A percentile compares a stretch with the other conserved stretches of the same genome.
These are phyloP conservation scores for Fusarium foetens DNA, from an alignment of 2,329 filamentous ascomycete genomes.

Conservation along the genomic window DNA sequence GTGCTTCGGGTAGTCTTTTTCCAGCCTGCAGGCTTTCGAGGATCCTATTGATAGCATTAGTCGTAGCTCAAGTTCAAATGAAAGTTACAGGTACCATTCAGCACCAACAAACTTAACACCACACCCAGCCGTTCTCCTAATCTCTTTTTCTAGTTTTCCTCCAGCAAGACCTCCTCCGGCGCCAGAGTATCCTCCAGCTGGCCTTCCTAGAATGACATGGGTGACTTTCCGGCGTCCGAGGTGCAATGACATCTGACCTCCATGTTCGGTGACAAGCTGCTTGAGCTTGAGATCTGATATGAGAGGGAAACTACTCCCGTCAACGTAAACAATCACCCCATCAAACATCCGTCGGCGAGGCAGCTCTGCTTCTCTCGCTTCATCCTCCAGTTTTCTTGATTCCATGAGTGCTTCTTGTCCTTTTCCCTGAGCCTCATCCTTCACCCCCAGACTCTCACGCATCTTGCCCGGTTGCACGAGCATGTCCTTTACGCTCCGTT, in stretches of 20 bases:
- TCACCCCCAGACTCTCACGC: conserved; percentile 42
- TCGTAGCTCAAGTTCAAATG: not conserved
- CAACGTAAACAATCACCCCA: conserved; percentile 82
- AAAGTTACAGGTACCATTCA: conserved; percentile 69
- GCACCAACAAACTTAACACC: conserved; percentile 82
- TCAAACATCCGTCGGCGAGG: conserved; percentile 67
- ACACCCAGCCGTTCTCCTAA: conserved; percentile 72
- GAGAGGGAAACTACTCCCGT: conserved; percentile 83
- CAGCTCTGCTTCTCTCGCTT: conserved; percentile 54
- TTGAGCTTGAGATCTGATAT: conserved; percentile 90
- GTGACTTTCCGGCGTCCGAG: conserved; percentile 81
- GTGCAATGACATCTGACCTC: conserved; percentile 75
- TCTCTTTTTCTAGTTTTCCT: conserved; percentile 84
- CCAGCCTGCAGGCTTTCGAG: conserved; percentile 84
- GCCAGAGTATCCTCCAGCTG: conserved; percentile 58
- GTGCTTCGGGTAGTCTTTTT: conserved; percentile 77
- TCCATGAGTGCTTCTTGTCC: conserved; percentile 40
- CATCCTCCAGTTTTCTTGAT: conserved; percentile 59
- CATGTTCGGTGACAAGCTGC: conserved; percentile 77
- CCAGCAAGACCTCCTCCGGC: conserved; percentile 80
- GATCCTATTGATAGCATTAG: conserved; percentile 63
- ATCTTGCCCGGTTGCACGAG: conserved; percentile 59
- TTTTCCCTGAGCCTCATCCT: conserved; percentile 7
- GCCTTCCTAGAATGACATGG: conserved; percentile 82
- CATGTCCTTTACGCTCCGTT: conserved; percentile 64